Evolutionary conservation across 164 flowering plant species (phyloP), one percentile per base, ranked within the genome.

Genomic region (Cinnamomum micranthum): DNA sequence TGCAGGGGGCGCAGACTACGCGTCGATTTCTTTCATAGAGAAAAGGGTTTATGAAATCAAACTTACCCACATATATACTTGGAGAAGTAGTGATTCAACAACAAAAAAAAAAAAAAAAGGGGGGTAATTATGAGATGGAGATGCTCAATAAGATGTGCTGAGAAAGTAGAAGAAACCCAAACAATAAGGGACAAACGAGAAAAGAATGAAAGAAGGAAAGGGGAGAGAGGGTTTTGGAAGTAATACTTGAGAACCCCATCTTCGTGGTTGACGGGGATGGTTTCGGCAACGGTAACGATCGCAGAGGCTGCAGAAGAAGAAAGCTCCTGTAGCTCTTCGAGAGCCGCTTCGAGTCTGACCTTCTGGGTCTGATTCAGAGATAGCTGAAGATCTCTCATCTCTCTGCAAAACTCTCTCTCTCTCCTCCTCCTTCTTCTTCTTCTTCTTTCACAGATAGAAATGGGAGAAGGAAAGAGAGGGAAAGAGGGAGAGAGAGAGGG

Each of bases 171-270:
- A 19, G 19, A 17, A 47, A 9, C 23, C 47, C 47, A 41, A 62
- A 62, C 23, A n/a, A 28, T 4, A 0, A 1, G 2, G 50, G 33
- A 64, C 10, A 9, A 22, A 31, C 4, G 33, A 22, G 4, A 55
- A 70, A 59, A 35, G n/a, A 60, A 72, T 41, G 22, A 50, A 1
- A n/a, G 15, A 5, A 33, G 64, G 35, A 51, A 24, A 3, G 60
- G 20, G 7, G n/a, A 14, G 6, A 55, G 6, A 19, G 12, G 60
- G n/a, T 55, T 55, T 55, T 20, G 17, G n/a, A 17, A 14, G 20
- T 2, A 55, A 10, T 86, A 94, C 98, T 94, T 92, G 88, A 94
- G 97, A 65, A 90, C 82, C 75, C 91, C 92, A 62, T 92, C 98
- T 81, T 92, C 97, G 75, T 84, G 79, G 84, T 87, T 86, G 75